Base-by-base conservation (phyloP, 2,329 filamentous ascomycete genomes). In the Biscogniauxia sp. region DNA sequence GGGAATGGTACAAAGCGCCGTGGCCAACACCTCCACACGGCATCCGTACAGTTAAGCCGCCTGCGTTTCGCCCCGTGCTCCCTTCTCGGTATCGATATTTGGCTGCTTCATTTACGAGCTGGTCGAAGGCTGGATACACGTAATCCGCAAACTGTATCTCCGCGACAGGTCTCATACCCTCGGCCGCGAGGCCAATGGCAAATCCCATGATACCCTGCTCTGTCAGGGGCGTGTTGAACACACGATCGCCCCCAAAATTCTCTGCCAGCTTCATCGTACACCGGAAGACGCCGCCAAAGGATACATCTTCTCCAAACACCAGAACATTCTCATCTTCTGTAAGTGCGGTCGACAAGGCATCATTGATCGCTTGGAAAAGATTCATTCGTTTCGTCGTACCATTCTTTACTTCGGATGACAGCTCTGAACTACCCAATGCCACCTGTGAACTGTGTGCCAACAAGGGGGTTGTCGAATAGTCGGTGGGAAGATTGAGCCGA, bases 61-160 rank as follows among this genome's bases (percentile, higher is more conserved):
- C 93, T 19, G 84, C 88, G 72, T 85, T 82, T 57, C 84, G 77
- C 0, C 83, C 83, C 56, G 81, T 80, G 19, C 71, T 64, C 0
- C 86, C 87, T 55, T 90, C 89, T 54, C 93, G 84, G 75, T 92
- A 97, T 59, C 93, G 83, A 71, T 91, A 89, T 77, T 97, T 97
- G 62, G 92, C 91, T 0, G 91, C 93, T 77, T 97, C 93, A 70
- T 97, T 97, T 71, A 97, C 92, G 32, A 97, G 84, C 79, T 97
- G 93, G 72, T 97, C 93, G 70, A 96, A 97, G 0, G 93, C 93
- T 2, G 93, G 93, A 74, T 88, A 97, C 58, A 97, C 88, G 74
- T 97, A 97, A 74, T 97, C 93, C 61, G 93, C 93, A 72, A 97
- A 97, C 74, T 97, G 93, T 58, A 97, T 93, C 79, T 99, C 95